Conservation (phyloP, 805 yeast genomes). For the Ogataea ganodermae region DNA sequence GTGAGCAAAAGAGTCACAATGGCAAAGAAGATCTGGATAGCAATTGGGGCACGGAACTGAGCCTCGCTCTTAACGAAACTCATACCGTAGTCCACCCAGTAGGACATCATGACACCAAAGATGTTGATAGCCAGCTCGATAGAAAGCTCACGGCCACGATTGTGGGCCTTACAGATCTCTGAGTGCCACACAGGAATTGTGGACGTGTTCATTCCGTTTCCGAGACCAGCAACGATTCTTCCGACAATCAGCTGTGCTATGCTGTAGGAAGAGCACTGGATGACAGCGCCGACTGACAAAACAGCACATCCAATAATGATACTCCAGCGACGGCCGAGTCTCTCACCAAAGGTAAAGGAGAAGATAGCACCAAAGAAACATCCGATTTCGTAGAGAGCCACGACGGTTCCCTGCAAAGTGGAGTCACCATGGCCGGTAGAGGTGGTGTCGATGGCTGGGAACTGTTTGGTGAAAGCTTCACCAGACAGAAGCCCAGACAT, state of each 20-base stretch:
- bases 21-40: conserved; percentile 62
- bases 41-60: conserved; percentile 69
- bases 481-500: conserved; percentile 61
- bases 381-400: conserved; percentile 50
- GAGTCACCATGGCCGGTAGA: conserved; percentile 22
- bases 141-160: conserved; percentile 70
- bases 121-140: conserved; percentile 60
- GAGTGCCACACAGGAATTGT: conserved; percentile 75
- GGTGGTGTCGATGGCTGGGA: conserved; percentile 40
- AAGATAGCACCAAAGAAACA: conserved; percentile 47
- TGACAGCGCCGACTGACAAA: conserved; percentile 64
- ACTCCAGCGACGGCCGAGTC: conserved; percentile 56
- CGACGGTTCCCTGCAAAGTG: conserved; percentile 47
- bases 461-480: conserved; percentile 59
- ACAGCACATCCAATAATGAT: conserved; percentile 54
- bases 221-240: conserved; percentile 65
- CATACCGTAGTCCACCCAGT: conserved; percentile 65
- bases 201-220: conserved; percentile 71
- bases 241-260: conserved; percentile 57
- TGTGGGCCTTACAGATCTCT: conserved; percentile 64
- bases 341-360: conserved; percentile 47
- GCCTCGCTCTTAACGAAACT: conserved; percentile 49
- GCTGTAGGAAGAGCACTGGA: conserved; percentile 49
- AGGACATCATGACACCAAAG: conserved; percentile 65
- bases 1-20: conserved; percentile 56